phyloP scores from a whole-genome alignment of 1,139 yeast genomes.

The Geotrichum restrictum region DNA sequence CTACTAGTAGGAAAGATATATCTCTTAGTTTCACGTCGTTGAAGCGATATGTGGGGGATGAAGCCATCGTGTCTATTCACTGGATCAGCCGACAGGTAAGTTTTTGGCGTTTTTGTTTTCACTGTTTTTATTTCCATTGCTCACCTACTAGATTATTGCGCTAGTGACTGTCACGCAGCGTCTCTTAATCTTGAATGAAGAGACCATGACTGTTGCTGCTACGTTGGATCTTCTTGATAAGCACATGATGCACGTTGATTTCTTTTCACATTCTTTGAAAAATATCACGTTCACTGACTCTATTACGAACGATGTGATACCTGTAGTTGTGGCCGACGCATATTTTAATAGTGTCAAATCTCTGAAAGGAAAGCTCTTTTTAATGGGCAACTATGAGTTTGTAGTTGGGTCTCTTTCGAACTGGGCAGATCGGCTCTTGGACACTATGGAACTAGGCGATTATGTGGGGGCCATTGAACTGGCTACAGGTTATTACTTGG shows the following conservation, averaged over 20 bases:
- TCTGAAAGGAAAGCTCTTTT: slow-evolving; percentile 47
- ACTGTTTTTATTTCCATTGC: neutral
- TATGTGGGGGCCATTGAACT: slow-evolving; percentile 55
- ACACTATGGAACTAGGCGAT: slow-evolving; percentile 47
- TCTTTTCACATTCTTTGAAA: slow-evolving; percentile 33
- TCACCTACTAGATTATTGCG: slow-evolving; percentile 41
- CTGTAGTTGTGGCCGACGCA: slow-evolving; percentile 36
- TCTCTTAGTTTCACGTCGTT: slow-evolving; percentile 44
- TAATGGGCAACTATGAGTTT: slow-evolving; percentile 50
- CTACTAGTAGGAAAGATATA: slow-evolving; percentile 32
- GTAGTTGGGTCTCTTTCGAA: slow-evolving; percentile 56
- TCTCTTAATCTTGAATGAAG: slow-evolving; percentile 44
- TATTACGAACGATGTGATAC: slow-evolving; percentile 23
- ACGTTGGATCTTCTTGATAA: slow-evolving; percentile 46
- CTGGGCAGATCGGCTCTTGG: slow-evolving; percentile 68
- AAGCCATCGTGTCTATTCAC: slow-evolving; percentile 50
- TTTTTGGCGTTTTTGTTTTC: neutral
- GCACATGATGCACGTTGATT: slow-evolving; percentile 44
- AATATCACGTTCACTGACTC: slow-evolving; percentile 27
- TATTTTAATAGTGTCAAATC: slow-evolving; percentile 41
- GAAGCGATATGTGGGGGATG: slow-evolving; percentile 48
- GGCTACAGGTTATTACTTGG: slow-evolving; percentile 53
- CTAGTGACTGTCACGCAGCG: slow-evolving; percentile 50
- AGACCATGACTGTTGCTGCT: slow-evolving; percentile 40
- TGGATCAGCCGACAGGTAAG: slow-evolving; percentile 53